Base-by-base conservation (phyloP, 176 grass and related monocot species). In the Tillandsia fasciculata region DNA sequence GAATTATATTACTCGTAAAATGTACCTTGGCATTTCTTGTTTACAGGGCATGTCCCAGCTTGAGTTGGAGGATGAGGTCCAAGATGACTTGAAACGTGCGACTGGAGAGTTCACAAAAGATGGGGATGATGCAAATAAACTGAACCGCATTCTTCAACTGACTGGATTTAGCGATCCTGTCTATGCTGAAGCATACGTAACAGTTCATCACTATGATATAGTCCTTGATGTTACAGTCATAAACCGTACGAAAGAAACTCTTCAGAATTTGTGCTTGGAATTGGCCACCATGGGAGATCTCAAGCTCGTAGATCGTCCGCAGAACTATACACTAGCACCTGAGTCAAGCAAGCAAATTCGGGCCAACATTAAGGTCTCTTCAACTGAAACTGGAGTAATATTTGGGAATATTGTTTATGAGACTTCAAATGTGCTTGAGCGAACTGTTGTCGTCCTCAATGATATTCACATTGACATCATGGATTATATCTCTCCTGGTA, bases 391-490 rank as follows among this genome's bases (percentile, higher is more conserved):
- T 13, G 87, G 87, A 69, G 87, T 90, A 14, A 90, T 90, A 69
- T 90, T 90, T 42, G 87, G 76, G 28, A 86, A 90, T 58, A 86
- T 90, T 51, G 87, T 90, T 12, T 90, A 80, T 71, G 83, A 90
- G 74, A 83, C 87, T 57, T 86, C 83, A 75, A 90, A 86, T 77
- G 83, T 90, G 28, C 81, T 86, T 69, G 87, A 90, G 26, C 70
- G 79, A 72, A 80, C 80, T 15, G 83, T 90, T 52, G 83, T 90
- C 6, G 83, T 90, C 57, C 79, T 90, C 26, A 90, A 90, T 14
- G 83, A 90, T 77, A 86, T 90, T 70, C 83, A 90, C 74, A 90
- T 90, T 48, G 87, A 90, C 65, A 90, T 90, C 74, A 90, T 90
- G 87, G 87, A 90, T 79, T 90, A 90, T 74, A 90, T 90, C 64